A percentile compares a stretch with the other conserved stretches of the same genome.
Conservation (phyloP, 371 early-diverging fungal species). For the Apophysomyces trapeziformis region DNA sequence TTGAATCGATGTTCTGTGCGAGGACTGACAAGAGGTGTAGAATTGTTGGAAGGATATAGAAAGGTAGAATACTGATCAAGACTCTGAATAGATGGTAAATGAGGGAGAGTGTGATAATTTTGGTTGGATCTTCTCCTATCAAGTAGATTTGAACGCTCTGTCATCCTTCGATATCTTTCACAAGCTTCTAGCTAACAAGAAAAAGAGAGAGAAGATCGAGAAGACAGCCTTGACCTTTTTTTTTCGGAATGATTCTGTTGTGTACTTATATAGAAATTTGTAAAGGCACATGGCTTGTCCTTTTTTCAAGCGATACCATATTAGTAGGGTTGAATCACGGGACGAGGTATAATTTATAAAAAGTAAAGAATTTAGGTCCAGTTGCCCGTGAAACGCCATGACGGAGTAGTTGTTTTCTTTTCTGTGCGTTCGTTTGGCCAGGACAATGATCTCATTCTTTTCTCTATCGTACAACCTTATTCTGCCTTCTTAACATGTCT, state of each 20-base stretch:
- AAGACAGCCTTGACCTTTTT: not conserved
- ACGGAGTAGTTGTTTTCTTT: not conserved
- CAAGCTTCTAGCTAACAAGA: not conserved
- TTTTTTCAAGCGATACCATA: conserved; percentile 5
- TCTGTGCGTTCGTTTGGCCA: not conserved
- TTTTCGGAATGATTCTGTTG: not conserved
- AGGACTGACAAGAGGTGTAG: conserved; percentile 7
- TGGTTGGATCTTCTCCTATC: conserved; percentile 28
- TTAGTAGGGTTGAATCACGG: not conserved
- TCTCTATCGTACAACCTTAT: not conserved
- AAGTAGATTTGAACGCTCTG: conserved; percentile 33
- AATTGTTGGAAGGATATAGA: conserved; percentile 18
- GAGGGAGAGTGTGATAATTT: conserved; percentile 24
- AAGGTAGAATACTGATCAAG: conserved; percentile 20
- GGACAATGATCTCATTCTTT: not conserved
- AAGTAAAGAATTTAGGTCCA: not conserved
- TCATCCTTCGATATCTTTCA: conserved; percentile 6
- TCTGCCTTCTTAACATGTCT: not conserved
- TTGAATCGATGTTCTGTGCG: conserved; percentile 28
- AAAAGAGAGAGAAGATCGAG: conserved; percentile 1
- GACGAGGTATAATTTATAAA: not conserved
- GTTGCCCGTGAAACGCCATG: not conserved
- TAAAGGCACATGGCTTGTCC: not conserved
- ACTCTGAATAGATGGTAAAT: not conserved
- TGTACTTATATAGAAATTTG: not conserved